Evolutionary conservation across 2,329 filamentous ascomycete genomes (phyloP), one percentile per base, ranked within the genome.

Genomic region (Ophiostoma montium): DNA sequence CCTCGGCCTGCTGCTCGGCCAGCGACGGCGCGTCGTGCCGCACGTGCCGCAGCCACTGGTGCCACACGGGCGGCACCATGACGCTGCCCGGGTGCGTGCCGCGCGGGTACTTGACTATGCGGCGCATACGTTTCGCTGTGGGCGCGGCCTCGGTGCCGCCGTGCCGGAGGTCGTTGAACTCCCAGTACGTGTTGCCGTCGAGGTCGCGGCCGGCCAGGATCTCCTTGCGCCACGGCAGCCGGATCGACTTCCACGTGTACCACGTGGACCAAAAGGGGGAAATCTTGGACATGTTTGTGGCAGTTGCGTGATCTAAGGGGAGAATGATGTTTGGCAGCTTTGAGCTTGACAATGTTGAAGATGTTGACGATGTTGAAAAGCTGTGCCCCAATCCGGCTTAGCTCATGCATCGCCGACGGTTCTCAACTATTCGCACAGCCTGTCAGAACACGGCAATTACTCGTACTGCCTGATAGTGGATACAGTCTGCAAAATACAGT

Each of bases 171-270:
- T 80, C 72, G 51, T 70, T 70, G 64, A 83, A 82, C 58, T 82
- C 76, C 78, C 80, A 84, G 67, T 75, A 84, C 4, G 79, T 82
- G 65, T 83, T 82, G 49, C 78, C 78, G 21, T 75, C 59, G 51
- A 82, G 75, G 59, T 84, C 80, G 57, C 74, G 69, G 55, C 80
- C 78, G 53, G 78, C 68, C 35, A 82, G 71, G 58, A 80, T 77
- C 47, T 70, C 70, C 54, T 75, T 79, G 48, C 78, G 74, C 78
- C 78, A 82, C 54, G 78, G 78, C 3, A 82, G 64, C 42, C 71
- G 72, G 46, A 82, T 65, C 23, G 72, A 63, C 60, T 82, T 82
- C 78, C 78, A 82, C 57, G 66, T 70, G 57, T 71, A 72, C 78
- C 78, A 82, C 51, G 66, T 63, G 53, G 64, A 66, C 35, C 57